These are phyloP conservation scores for Phytophthora citrophthora DNA, from an alignment of 352 stramenopile species.

Conservation along the genomic window DNA sequence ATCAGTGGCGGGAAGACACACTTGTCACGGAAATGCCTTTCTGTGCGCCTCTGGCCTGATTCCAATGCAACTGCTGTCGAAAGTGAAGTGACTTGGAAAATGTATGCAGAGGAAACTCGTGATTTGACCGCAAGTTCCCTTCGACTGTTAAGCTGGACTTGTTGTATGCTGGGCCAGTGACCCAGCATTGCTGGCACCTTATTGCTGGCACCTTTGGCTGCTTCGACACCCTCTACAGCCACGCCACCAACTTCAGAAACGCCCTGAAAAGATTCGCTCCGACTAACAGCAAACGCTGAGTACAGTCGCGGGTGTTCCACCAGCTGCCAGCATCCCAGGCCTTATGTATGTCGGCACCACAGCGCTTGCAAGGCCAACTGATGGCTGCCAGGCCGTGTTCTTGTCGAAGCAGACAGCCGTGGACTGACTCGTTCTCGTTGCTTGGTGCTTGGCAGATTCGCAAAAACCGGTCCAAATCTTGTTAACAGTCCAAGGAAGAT, in stretches of 20 bases:
- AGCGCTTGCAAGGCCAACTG: conserved; percentile 1
- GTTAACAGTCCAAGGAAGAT: not conserved
- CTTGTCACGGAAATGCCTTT: not conserved
- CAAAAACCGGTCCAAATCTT: not conserved
- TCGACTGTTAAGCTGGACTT: not conserved
- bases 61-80: not conserved
- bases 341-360: not conserved
- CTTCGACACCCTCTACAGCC: not conserved
- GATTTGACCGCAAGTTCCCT: not conserved
- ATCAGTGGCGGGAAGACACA: conserved; percentile 9
- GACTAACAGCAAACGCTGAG: not conserved
- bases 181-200: not conserved
- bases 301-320: not conserved
- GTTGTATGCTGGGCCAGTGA: no score
- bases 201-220: not conserved
- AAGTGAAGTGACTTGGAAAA: not conserved
- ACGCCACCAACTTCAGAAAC: not conserved
- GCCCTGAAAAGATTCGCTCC: not conserved
- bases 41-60: conserved; percentile 3
- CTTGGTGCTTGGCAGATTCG: not conserved
- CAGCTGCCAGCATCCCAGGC: not conserved
- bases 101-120: not conserved
- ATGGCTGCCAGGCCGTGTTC: not conserved
- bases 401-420: conserved; percentile 7
- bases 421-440: conserved; percentile 4